Conservation (phyloP, 2,329 filamentous ascomycete species). For the Botrytis porri region DNA sequence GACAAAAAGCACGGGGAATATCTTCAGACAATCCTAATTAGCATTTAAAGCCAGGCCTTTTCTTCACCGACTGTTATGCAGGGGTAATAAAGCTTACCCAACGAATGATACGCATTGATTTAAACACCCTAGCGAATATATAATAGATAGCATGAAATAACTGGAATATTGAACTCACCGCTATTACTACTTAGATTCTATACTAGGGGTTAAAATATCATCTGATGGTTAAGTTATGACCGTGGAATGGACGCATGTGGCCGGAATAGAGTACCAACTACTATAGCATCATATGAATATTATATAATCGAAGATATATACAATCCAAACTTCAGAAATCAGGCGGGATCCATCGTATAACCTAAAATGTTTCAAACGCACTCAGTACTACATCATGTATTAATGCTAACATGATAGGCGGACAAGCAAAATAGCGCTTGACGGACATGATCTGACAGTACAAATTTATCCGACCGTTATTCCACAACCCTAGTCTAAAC, state of each 20-base stretch:
- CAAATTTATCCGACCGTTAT: not conserved
- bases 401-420: not conserved
- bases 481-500: not conserved
- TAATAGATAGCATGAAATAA: not conserved
- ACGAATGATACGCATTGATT: not conserved
- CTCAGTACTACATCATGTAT: not conserved
- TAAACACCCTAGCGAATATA: not conserved
- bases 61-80: slow-evolving; percentile 7
- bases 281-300: not conserved
- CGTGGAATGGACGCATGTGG: not conserved
- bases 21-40: not conserved
- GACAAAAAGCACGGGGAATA: not conserved
- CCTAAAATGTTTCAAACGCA: not conserved
- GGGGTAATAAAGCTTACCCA: not conserved
- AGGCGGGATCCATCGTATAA: not conserved
- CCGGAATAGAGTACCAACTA: not conserved
- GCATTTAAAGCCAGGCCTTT: not conserved
- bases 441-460: not conserved
- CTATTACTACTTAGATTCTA: not conserved
- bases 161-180: not conserved
- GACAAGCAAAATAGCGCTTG: not conserved
- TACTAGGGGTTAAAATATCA: not conserved
- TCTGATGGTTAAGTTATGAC: not conserved
- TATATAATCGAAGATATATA: not conserved
- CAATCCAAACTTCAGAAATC: not conserved